A percentile compares a stretch with the other conserved stretches of the same genome.
Evolutionary conservation across 352 stramenopile genomes (phyloP).

Genomic region (Lagenidium giganteum): DNA sequence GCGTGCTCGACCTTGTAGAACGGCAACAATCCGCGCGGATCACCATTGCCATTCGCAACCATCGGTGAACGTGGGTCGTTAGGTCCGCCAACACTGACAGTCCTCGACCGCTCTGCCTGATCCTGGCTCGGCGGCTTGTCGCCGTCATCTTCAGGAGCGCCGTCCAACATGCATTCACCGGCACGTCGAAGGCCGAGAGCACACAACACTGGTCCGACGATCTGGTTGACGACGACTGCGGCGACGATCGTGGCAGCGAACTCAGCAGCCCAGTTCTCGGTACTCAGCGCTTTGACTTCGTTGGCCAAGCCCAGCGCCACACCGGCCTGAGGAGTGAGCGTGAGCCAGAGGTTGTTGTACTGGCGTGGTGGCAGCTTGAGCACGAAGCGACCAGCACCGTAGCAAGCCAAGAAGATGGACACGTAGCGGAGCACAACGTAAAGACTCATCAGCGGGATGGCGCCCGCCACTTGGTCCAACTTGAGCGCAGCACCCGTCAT

Average conservation of each 20-base stretch:
- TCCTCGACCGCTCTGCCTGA: too few species aligned
- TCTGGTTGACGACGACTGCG: conserved; percentile 68
- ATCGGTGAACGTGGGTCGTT: too few species aligned
- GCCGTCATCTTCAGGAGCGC: conserved; percentile 1
- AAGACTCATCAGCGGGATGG: conserved; percentile 59
- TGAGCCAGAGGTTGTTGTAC: conserved; percentile 77
- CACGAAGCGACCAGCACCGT: conserved; percentile 51
- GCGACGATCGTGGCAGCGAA: conserved; percentile 63
- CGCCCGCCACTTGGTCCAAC: conserved; percentile 51
- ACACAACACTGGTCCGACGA: conserved; percentile 61
- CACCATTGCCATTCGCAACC: conserved; percentile 25
- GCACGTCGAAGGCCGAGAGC: conserved; percentile 42
- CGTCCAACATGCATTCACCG: conserved; percentile 26
- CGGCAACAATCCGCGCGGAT: conserved; percentile 34
- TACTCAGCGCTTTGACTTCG: conserved; percentile 45
- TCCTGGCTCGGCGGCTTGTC: too few species aligned
- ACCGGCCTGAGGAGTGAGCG: conserved; percentile 67
- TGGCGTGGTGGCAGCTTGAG: conserved; percentile 48
- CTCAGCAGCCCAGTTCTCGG: conserved; percentile 43
- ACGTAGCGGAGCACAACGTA: conserved; percentile 55
- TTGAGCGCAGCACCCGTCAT: conserved; percentile 72
- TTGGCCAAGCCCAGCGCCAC: conserved; percentile 56
- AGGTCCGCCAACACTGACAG: conserved; percentile 7
- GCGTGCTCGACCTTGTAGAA: conserved; percentile 33
- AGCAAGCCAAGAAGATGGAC: conserved; percentile 57